Base-by-base conservation (phyloP, 2,329 filamentous ascomycete species). In the Trichothecium roseum region DNA sequence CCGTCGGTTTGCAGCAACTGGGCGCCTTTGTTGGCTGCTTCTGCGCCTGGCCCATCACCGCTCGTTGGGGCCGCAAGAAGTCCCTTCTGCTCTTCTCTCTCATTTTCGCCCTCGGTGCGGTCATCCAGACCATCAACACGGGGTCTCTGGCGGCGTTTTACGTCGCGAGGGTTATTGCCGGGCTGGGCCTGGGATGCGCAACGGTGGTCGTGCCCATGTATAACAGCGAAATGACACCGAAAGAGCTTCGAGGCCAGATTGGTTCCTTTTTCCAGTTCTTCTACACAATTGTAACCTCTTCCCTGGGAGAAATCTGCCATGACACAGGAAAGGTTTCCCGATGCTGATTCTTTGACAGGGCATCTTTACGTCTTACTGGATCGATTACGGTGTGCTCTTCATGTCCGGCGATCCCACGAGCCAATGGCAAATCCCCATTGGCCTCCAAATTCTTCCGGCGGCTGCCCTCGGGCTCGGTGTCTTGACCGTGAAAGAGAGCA, bases 391-490 rank as follows among this genome's bases (percentile, higher is more conserved):
- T 2, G 40, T 37, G 4, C 34, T 33, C 4, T 33, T 30, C 31
- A 29, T 38, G 16, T 22, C 36, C 8, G 14, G 33, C 18, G 31
- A 35, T 5, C 34, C 32, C 3, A 38, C 62, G 0, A 50, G 50
- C 3, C 69, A 74, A 50, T 75, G 69, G 72, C 69, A 72, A 49
- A 61, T 74, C 18, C 70, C 69, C 1, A 62, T 75, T 36, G 69
- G 64, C 1, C 52, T 74, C 4, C 68, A 72, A 42, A 53, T 72
- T 6, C 48, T 65, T 1, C 65, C 65, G 0, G 66, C 64, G 1
- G 61, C 51, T 2, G 40, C 69, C 1, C 62, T 72, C 32, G 65
- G 63, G 0, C 35, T 69, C 2, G 66, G 68, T 2, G 63, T 68
- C 56, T 45, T 69, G 9, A 63, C 62, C 1, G 46, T 71, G 2